Base-by-base conservation (phyloP, 108 stramenopile species). In the Licmophora abbreviata region DNA sequence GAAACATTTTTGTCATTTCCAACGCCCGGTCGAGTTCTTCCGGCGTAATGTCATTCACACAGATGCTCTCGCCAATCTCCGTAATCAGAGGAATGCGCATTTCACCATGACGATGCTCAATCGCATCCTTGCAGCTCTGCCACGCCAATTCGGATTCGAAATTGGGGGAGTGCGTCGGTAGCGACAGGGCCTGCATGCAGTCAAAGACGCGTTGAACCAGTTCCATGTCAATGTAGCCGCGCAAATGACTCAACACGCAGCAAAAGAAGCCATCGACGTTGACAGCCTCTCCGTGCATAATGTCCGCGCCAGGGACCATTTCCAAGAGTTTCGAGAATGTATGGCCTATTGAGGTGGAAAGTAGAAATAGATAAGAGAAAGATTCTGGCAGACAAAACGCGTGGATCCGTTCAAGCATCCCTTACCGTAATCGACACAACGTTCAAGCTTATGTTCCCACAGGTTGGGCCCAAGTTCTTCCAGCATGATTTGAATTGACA, bases 271-370 rank as follows among this genome's bases (percentile, higher is more conserved):
- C 94, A 73, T 97, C 93, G 23, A 95, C 81, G 61, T 95, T 95
- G 18, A 97, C 96, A 29, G 96, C 96, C 62, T 97, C 96, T 26
- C 96, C 96, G 56, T 97, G 96, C 90, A 95, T 93, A 48, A 97
- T 88, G 57, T 97, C 92, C 4, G 72, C 88, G 7, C 74, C 88
- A 4, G 93, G 93, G 24, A 81, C 73, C 94, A 95, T 95, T 61
- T 97, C 96, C 30, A 97, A 58, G 29, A 95, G 79, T 57, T 95
- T 95, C 20, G 86, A 89, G 60, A 97, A 97, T 1, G 96, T 95
- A 68, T 97, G 96, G 5, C 92, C 83, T 75, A 44, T 32, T 22
- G 23, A 37, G 34, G 25, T 29, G 51, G 29, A 37, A 59, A 48
- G 23, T 45, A 18, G 17, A 59, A 47, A 28, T 56, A 26, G n/a